phyloP scores from a whole-genome alignment of 2,329 filamentous ascomycete genomes.

The Penicillium paneum region DNA sequence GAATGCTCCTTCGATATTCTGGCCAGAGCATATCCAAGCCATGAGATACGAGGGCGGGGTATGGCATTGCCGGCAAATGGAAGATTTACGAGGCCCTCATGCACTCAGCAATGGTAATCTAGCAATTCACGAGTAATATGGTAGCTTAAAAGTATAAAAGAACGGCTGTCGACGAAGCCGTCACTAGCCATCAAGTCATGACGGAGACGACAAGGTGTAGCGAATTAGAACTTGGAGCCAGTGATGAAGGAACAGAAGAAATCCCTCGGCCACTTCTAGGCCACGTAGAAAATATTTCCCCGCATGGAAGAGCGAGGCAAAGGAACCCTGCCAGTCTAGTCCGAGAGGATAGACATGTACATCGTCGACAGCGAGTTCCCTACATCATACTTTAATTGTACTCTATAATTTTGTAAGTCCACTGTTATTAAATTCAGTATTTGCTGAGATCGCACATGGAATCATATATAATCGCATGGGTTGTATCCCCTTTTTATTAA shows the following conservation, averaged over 20 bases:
- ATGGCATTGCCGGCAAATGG: neutral
- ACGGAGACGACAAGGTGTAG: neutral
- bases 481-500: neutral
- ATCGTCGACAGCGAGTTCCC: conserved; percentile 20
- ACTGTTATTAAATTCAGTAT: neutral
- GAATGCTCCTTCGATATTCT: neutral
- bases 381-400: too few relatives aligned
- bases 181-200: neutral
- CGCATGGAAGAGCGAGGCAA: neutral
- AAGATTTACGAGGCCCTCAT: too few relatives aligned
- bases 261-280: neutral
- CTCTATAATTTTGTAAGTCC: too few relatives aligned
- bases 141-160: neutral
- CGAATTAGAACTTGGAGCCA: neutral
- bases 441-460: neutral
- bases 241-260: conserved; percentile 10
- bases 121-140: too few relatives aligned
- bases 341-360: neutral
- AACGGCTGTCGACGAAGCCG: neutral
- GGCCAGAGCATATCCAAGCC: neutral
- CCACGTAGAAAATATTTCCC: neutral
- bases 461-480: neutral
- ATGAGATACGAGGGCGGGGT: neutral
- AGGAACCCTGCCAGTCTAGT: neutral
- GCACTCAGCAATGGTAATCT: too few relatives aligned